Conservation (phyloP, 129 eudicot species). For the Calendula officinalis region DNA sequence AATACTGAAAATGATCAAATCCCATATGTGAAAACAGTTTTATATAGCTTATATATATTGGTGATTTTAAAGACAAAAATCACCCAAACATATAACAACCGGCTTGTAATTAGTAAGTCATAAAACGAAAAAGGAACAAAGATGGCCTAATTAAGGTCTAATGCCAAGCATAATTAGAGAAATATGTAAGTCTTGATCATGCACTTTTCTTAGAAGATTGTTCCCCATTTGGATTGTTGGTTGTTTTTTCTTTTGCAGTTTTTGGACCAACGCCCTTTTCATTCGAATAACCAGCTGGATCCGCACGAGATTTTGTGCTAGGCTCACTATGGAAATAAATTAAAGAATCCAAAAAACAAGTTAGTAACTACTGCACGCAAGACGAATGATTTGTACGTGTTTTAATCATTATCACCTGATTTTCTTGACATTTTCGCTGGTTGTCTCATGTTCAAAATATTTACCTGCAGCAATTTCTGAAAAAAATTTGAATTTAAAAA, state of each 20-base stretch:
- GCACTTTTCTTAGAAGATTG: neutral
- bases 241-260: neutral
- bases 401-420: neutral
- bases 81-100: neutral
- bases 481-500: neutral
- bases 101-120: neutral
- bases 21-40: neutral
- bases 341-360: neutral
- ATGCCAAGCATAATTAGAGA: neutral
- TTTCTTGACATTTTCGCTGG: neutral
- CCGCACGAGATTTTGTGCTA: neutral
- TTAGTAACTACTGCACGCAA: neutral
- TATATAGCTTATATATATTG: neutral
- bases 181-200: neutral
- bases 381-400: neutral
- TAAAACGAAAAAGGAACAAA: neutral
- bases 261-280: neutral
- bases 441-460: neutral
- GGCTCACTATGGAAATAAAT: neutral
- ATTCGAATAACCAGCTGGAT: neutral
- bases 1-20: neutral
- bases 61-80: neutral
- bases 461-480: conserved; percentile 11
- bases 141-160: neutral
- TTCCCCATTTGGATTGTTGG: neutral